Evolutionary conservation across 2,329 filamentous ascomycete species (phyloP).

Genomic region (Cordyceps cateniannulata): DNA sequence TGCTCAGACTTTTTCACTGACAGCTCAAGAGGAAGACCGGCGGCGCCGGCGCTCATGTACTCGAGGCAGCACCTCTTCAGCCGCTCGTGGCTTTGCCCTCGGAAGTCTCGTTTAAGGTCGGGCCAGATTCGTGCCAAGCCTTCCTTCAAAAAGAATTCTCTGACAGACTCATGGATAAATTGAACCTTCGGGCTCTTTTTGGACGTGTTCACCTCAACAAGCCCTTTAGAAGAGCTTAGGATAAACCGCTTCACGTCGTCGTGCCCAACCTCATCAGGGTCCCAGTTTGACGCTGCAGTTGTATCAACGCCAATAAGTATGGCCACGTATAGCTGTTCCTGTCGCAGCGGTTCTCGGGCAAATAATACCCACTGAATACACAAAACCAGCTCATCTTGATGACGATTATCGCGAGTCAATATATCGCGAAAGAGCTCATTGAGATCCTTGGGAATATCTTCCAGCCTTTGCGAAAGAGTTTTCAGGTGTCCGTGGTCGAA

Average conservation of each 20-base stretch:
- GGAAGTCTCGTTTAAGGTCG: neutral
- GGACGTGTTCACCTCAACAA: conserved; percentile 33
- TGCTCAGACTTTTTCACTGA: neutral
- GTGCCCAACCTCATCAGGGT: conserved; percentile 14
- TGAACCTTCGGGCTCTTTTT: conserved; percentile 25
- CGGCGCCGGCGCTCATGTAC: neutral
- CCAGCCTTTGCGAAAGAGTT: conserved; percentile 22
- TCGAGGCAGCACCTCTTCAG: conserved; percentile 15
- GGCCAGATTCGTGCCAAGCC: conserved; percentile 18
- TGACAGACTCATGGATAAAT: conserved; percentile 45
- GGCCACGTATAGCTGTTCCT: conserved; percentile 35
- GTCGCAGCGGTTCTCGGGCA: conserved; percentile 34
- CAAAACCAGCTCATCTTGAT: conserved; percentile 33
- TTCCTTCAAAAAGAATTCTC: conserved; percentile 36
- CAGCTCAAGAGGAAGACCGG: neutral
- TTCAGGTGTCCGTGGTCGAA: conserved; percentile 21
- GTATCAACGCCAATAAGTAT: conserved; percentile 9
- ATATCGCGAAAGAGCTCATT: conserved; percentile 45
- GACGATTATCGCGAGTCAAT: conserved; percentile 10
- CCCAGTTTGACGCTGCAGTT: neutral
- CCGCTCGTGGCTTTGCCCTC: conserved; percentile 11
- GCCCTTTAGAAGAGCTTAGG: conserved; percentile 36
- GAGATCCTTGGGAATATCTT: conserved; percentile 33
- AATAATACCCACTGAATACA: conserved; percentile 49
- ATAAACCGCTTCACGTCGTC: conserved; percentile 28